Percentiles rank a stretch among this genome's conserved stretches.
phyloP scores from a whole-genome alignment of 108 stramenopile species.

The Skeletonema tropicum region DNA sequence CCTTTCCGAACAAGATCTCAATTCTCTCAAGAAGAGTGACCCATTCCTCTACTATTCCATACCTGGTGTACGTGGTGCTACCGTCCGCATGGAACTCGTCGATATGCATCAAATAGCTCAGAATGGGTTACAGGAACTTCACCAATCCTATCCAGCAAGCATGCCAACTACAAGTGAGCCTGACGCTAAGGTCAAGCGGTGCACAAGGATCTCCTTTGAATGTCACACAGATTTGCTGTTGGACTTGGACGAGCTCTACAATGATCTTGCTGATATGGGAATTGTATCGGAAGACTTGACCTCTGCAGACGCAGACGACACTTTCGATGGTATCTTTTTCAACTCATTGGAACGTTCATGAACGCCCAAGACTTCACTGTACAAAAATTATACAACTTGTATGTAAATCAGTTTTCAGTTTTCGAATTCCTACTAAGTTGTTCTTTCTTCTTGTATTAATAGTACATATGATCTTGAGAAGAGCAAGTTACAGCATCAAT shows the following conservation, averaged over 20 bases:
- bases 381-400: no score
- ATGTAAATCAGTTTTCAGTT: no score
- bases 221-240: not conserved
- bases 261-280: not conserved
- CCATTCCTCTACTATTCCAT: conserved; percentile 16
- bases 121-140: not conserved
- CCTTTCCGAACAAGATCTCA: conserved; percentile 4
- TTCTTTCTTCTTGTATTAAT: no score
- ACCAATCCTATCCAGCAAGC: not conserved
- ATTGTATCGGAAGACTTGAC: not conserved
- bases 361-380: no score
- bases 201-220: not conserved
- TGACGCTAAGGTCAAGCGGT: not conserved
- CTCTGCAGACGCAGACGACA: not conserved
- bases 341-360: no score
- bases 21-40: not conserved
- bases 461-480: no score
- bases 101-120: conserved; percentile 2
- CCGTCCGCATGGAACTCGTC: not conserved
- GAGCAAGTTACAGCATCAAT: no score
- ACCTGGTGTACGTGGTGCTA: not conserved
- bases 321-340: no score
- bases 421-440: no score
- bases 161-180: not conserved
- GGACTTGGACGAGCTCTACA: not conserved